These are phyloP conservation scores for Citrus sp. DNA, from an alignment of 345 rosid genomes.

Conservation along the genomic window DNA sequence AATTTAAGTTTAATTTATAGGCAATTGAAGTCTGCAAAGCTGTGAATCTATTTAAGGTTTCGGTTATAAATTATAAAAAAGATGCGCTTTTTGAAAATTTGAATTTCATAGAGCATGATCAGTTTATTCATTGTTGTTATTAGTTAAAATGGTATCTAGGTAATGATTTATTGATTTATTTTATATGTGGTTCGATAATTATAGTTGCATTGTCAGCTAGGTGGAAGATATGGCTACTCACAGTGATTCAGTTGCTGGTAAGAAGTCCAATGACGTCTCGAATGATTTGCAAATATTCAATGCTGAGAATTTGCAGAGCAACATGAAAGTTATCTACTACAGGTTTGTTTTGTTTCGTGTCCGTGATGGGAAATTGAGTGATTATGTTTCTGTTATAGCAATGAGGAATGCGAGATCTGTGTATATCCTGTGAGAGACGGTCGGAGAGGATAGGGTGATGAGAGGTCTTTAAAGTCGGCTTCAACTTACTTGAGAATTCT, in stretches of 20 bases:
- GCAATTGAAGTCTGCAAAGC: neutral
- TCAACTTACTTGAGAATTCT: neutral
- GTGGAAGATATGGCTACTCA: conserved; percentile 49
- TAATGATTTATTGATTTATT: neutral
- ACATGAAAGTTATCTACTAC: conserved; percentile 89
- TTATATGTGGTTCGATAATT: neutral
- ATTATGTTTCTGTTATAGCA: neutral
- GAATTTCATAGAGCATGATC: neutral
- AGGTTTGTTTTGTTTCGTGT: conserved; percentile 52
- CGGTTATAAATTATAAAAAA: neutral
- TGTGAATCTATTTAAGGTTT: neutral
- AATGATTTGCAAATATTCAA: conserved; percentile 63
- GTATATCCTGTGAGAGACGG: neutral
- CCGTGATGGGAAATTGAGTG: neutral
- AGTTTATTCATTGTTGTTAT: neutral
- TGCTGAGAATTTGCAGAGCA: conserved; percentile 82
- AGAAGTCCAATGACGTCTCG: conserved; percentile 53
- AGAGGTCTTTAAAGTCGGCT: neutral
- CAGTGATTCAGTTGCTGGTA: conserved; percentile 49
- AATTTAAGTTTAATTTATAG: neutral
- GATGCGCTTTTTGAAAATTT: neutral
- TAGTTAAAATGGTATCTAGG: neutral
- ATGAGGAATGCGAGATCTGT: neutral
- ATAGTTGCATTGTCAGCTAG: neutral
- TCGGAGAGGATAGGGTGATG: neutral